Evolutionary conservation across 192 early-diverging fungal genomes (phyloP), one percentile per base, ranked within the genome.

Genomic region (Backusella macrospora): DNA sequence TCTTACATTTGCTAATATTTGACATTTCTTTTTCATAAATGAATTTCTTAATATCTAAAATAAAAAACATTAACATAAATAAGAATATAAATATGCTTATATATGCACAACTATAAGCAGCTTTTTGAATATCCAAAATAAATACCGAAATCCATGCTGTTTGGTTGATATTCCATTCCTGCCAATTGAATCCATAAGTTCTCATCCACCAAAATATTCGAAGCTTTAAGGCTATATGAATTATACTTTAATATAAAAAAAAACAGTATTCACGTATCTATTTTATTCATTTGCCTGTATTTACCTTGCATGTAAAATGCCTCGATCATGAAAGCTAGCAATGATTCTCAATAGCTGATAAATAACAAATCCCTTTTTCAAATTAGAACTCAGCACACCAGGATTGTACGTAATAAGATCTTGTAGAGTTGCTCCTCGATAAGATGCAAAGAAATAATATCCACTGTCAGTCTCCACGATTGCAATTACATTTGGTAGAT

Each of bases 341-440:
- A 88, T 49, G 5, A 80, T 76, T 65, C 82, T 82, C 16, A 89
- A 49, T 3, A 91, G 47, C 74, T 91, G 90, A 62, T 86, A 91
- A 1, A 88, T 73, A 12, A 91, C 62, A 74, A 91, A 91, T 6
- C 83, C 80, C 46, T 89, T 89, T 62, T 87, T 89, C n/a, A 86
- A 75, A 45, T 86, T 85, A 0, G 86, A 86, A 68, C 81, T 82
- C 10, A 89, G 74, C 16, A 86, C 82, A 43, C 86, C 88, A 0
- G 86, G 84, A 74, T 86, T 89, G 62, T 84, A 89, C n/a, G 80
- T 84, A 45, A 89, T 76, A 5, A 89, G 62, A 75, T 89, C 88
- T 68, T 86, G 82, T 37, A 89, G 49, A 5, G 88, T 86, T 7
- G 86, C 86, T 34, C 81, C 80, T 29, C 82, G 78, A 55, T 87